Evolutionary conservation across 1,284 basidiomycete genomes (phyloP), one percentile per base, ranked within the genome.

Genomic region (Malassezia globosa): DNA sequence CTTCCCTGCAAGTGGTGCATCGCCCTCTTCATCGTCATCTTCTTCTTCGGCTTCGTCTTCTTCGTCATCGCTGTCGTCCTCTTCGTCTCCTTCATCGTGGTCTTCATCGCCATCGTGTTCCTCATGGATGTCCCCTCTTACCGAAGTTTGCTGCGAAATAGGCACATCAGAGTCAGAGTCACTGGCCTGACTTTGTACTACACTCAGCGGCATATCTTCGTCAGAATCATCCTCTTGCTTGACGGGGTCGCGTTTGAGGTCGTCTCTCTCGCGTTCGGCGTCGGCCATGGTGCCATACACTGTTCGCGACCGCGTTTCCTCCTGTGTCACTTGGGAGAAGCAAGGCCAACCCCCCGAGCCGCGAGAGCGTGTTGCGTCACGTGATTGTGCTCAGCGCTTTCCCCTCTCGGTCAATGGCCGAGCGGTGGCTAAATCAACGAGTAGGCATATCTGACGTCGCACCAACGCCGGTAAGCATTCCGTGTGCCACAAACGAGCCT

Each of bases 121-220:
- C 16, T 62, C 42, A 27, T 56, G 36, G 19, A 54, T 36, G 22
- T 50, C n/a, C n/a, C n/a, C n/a, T n/a, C n/a, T n/a, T 16, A 31
- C 16, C 29, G 42, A 42, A 11, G 10, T 8, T 6, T 51, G 56
- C 43, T 38, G 54, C 4, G 51, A 56, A 36, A 64, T 56, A 1
- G 58, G 64, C 16, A 44, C 51, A 29, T 60, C 59, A 27, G 58
- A 59, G 41, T 60, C 58, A 14, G 54, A 56, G 44, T 51, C 46
- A 18, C 29, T 36, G 36, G 58, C 42, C 14, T 40, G 37, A 18
- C 48, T 56, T 29, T 66, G 66, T 13, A 61, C 59, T 51, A 74
- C 74, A 55, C 75, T 78, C 34, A 60, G 36, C 10, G 60, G 56
- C n/a, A 42, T 26, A 37, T 62, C 60, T n/a, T 58, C 47, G 26